These are phyloP conservation scores for Eremothecium sinecaudum DNA, from an alignment of 1,139 yeast species.

Conservation along the genomic window DNA sequence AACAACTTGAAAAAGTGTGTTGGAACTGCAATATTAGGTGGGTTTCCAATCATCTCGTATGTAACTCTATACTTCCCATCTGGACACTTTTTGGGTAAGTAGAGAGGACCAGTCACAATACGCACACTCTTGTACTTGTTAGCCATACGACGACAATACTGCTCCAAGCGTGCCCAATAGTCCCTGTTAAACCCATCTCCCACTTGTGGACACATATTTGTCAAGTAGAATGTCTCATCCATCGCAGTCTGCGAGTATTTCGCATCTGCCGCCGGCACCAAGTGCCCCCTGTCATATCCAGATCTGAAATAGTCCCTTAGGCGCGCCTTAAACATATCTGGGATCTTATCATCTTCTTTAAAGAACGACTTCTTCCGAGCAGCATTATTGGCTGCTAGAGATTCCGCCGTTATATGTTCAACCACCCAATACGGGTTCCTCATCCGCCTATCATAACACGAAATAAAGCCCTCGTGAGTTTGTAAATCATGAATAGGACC, in stretches of 20 bases:
- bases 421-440: conserved; percentile 89
- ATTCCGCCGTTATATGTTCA: conserved; percentile 79
- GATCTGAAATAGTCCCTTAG: conserved; percentile 84
- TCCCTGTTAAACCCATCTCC: conserved; percentile 97
- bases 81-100: conserved; percentile 65
- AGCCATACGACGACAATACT: conserved; percentile 73
- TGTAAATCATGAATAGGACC: conserved; percentile 86
- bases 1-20: conserved; percentile 90
- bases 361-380: conserved; percentile 77
- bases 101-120: conserved; percentile 88
- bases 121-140: conserved; percentile 61
- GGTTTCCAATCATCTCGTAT: conserved; percentile 93
- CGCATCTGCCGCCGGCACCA: conserved; percentile 97
- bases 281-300: conserved; percentile 96
- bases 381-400: conserved; percentile 43
- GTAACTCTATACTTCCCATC: conserved; percentile 76
- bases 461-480: conserved; percentile 63
- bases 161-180: conserved; percentile 95
- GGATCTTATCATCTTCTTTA: conserved; percentile 80
- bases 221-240: conserved; percentile 84
- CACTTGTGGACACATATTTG: conserved; percentile 94
- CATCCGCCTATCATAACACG: conserved; percentile 77
- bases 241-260: conserved; percentile 81
- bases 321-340: conserved; percentile 61
- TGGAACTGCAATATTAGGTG: conserved; percentile 94